Evolutionary conservation across 2,329 filamentous ascomycete genomes (phyloP).

Genomic region (Paraphaeosphaeria sporulosa): DNA sequence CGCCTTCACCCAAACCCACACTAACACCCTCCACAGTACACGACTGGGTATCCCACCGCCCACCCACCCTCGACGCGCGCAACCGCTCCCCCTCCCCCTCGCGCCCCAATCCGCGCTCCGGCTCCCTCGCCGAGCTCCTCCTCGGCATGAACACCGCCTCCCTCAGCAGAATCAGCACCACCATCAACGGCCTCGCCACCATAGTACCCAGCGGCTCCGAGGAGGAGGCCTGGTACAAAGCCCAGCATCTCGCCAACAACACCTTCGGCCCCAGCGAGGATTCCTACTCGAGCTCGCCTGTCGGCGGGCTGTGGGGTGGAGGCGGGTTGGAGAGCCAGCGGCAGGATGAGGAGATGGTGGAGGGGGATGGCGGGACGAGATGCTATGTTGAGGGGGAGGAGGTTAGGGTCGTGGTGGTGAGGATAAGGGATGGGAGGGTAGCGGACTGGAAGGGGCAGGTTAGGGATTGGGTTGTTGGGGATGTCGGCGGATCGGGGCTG

Average conservation of each 20-base stretch:
- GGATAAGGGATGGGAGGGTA: constrained; percentile 83
- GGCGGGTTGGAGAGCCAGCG: constrained; percentile 51
- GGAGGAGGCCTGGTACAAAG: constrained; percentile 84
- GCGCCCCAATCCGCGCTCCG: constrained; percentile 60
- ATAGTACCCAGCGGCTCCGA: constrained; percentile 76
- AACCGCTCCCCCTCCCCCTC: constrained; percentile 68
- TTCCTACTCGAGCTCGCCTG: constrained; percentile 37
- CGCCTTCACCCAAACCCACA: background rate
- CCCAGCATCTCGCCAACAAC: constrained; percentile 88
- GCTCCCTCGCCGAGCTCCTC: constrained; percentile 81
- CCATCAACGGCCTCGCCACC: constrained; percentile 86
- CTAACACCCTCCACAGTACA: constrained; percentile 67
- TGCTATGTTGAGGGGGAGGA: constrained; percentile 82
- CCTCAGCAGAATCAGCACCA: constrained; percentile 87
- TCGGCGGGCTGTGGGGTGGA: constrained; percentile 53
- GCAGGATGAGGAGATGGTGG: constrained; percentile 49
- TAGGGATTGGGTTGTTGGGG: constrained; percentile 69
- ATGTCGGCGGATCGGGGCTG: background rate
- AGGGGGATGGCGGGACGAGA: constrained; percentile 60
- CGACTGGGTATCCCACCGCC: constrained; percentile 95
- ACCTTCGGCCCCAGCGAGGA: constrained; percentile 68
- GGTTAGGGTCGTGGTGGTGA: constrained; percentile 86
- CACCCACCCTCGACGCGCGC: constrained; percentile 70
- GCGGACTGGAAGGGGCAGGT: constrained; percentile 96
- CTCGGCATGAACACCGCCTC: constrained; percentile 91